Percentiles rank a stretch among this genome's conserved stretches.
These are phyloP conservation scores for Phytophthora crassamura DNA, from an alignment of 352 stramenopile species.

Conservation along the genomic window DNA sequence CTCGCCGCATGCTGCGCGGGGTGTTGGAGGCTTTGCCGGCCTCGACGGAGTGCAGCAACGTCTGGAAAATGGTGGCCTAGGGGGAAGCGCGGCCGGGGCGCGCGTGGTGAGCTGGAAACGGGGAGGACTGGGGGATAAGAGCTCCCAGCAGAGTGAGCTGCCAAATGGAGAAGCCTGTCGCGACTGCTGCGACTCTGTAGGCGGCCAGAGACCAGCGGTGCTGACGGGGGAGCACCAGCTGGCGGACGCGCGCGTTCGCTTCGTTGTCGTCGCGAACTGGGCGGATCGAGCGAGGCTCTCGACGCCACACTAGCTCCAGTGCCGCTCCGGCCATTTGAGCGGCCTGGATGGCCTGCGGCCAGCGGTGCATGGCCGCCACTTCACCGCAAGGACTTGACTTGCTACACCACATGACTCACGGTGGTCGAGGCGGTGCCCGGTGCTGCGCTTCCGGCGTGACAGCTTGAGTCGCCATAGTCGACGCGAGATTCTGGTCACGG, in stretches of 20 bases:
- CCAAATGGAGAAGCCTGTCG: constrained; percentile 21
- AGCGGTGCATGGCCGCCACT: not conserved
- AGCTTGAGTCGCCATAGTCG: constrained; percentile 31
- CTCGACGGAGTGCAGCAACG: constrained; percentile 26
- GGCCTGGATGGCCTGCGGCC: not conserved
- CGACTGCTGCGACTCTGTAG: constrained; percentile 19
- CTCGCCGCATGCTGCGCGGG: constrained; percentile 42
- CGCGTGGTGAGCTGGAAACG: constrained; percentile 18
- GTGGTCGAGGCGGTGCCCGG: constrained; percentile 27
- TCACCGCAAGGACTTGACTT: no score
- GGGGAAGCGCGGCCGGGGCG: constrained; percentile 3
- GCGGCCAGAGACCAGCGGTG: constrained; percentile 23
- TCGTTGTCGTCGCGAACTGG: constrained; percentile 18
- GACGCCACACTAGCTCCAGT: constrained; percentile 15
- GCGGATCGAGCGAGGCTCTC: constrained; percentile 12
- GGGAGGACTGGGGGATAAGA: constrained; percentile 32
- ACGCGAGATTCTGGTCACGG: constrained; percentile 24
- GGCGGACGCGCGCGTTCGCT: constrained; percentile 3
- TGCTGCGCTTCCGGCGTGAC: constrained; percentile 30
- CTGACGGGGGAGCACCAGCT: constrained; percentile 27
- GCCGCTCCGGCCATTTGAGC: constrained; percentile 19
- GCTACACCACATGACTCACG: not conserved
- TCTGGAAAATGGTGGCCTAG: constrained; percentile 27
- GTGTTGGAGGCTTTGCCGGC: constrained; percentile 23
- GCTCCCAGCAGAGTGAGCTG: constrained; percentile 15